These are phyloP conservation scores for Pogostemon cablin DNA, from an alignment of 257 asterid genomes.

Conservation along the genomic window DNA sequence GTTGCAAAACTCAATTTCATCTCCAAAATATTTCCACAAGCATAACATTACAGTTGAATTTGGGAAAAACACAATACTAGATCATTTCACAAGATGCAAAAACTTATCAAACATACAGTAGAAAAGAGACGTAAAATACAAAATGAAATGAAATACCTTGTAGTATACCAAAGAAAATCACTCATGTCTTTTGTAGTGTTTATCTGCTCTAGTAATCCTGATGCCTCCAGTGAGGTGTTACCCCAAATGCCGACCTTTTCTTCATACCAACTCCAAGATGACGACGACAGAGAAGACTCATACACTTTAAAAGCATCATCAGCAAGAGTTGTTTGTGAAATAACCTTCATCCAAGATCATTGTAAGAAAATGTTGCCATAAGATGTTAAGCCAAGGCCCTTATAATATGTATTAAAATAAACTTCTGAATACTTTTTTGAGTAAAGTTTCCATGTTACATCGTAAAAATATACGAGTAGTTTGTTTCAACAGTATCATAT, in stretches of 20 bases:
- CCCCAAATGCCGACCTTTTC: slow-evolving; percentile 63
- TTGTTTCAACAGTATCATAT: too few species aligned
- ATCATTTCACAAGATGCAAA: too few species aligned
- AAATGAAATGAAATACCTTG: slow-evolving; percentile 44
- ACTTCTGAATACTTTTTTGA: neutral
- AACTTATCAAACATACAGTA: too few species aligned
- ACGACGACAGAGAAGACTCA: slow-evolving; percentile 43
- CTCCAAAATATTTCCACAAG: too few species aligned
- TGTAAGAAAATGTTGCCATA: slow-evolving; percentile 7
- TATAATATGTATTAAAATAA: neutral
- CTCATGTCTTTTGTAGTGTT: slow-evolving; percentile 76
- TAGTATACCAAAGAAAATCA: slow-evolving; percentile 80
- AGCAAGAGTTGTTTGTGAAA: slow-evolving; percentile 48
- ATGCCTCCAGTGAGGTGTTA: slow-evolving; percentile 49
- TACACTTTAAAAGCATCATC: slow-evolving; percentile 38
- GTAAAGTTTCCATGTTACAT: neutral
- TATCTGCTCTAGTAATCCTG: slow-evolving; percentile 71
- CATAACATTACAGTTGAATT: too few species aligned
- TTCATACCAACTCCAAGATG: slow-evolving; percentile 71
- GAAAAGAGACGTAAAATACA: too few species aligned
- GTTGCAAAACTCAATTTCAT: too few species aligned
- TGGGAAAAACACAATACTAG: too few species aligned
- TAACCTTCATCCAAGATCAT: slow-evolving; percentile 45
- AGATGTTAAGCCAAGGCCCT: slow-evolving; percentile 20
- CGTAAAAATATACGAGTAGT: neutral